These are phyloP conservation scores for Aspergillus floridensis DNA, from an alignment of 2,329 filamentous ascomycete species.

Conservation along the genomic window DNA sequence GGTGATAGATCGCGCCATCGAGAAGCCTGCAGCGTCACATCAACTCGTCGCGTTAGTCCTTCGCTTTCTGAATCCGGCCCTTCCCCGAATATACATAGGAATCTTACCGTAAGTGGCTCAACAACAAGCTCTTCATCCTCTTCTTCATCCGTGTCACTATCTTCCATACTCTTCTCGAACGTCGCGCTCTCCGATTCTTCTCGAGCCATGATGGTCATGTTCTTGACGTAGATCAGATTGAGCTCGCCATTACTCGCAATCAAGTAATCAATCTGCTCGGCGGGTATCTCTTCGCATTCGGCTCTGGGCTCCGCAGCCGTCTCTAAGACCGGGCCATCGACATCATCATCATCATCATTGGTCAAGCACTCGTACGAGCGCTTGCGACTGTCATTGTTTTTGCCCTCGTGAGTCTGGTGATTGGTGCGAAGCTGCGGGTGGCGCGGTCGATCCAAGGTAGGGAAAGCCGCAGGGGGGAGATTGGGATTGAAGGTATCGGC, in stretches of 20 bases:
- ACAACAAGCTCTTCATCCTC: neutral
- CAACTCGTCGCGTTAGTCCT: neutral
- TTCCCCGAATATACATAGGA: neutral
- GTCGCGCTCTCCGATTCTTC: neutral
- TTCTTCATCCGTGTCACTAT: constrained; percentile 18
- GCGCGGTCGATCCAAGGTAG: constrained; percentile 31
- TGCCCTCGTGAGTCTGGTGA: neutral
- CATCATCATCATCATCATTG: neutral
- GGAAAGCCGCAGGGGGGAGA: constrained; percentile 43
- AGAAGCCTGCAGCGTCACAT: constrained; percentile 15
- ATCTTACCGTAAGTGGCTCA: neutral
- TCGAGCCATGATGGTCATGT: constrained; percentile 25
- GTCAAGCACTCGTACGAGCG: neutral
- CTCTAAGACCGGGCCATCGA: neutral
- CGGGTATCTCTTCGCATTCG: constrained; percentile 13
- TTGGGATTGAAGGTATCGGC: constrained; percentile 39
- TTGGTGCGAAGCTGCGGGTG: neutral
- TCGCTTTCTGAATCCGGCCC: neutral
- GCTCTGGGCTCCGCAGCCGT: neutral
- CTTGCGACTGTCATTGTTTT: neutral
- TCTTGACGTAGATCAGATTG: constrained; percentile 29
- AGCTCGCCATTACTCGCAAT: constrained; percentile 28
- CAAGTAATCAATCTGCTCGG: constrained; percentile 20
- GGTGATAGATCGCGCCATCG: constrained; percentile 34
- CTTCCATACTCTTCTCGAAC: constrained; percentile 14